Evolutionary conservation across 1,284 basidiomycete species (phyloP), one percentile per base, ranked within the genome.

Genomic region (Rhodotorula sp.): DNA sequence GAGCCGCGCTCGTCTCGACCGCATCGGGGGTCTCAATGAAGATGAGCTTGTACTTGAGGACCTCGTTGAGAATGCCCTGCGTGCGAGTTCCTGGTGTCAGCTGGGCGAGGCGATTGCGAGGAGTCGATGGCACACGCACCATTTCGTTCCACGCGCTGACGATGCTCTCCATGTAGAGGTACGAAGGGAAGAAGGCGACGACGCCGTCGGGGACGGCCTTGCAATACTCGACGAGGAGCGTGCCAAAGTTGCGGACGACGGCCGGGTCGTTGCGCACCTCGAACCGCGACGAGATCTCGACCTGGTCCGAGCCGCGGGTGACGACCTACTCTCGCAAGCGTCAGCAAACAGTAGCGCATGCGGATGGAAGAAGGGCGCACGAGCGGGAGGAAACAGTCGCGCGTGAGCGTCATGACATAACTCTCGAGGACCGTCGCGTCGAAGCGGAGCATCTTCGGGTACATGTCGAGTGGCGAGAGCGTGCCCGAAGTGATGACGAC

Each of bases 121-220:
- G 34, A 27, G 25, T n/a, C 27, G 46, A 21, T 2, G 44, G 5
- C 5, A 1, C 46, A 63, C 88, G 74, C 79, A 93, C 93, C 97
- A 99, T 99, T 81, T 99, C 97, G 81, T 98, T 97, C 97, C 97
- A 99, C 19, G 97, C 97, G 4, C 94, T 93, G 27, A 99, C 97
- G 75, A 99, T 99, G 49, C 92, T 95, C 83, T 99, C 97, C 97
- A 99, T 99, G 83, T 99, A 99, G 42, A 99, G 88, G 83, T 99
- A 99, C 81, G 92, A 95, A 23, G 97, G 97, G 83, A 99, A 99
- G 87, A 99, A 99, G 13, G 95, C 96, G 48, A 98, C 97, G 72
- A 99, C 92, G n/a, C 97, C 97, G 82, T 99, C 97, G 10, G 97
- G 97, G 0, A 99, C 93, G 66, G 93, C 93, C 81, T 95, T 96